Evolutionary conservation across 78 protist genomes (phyloP).

Genomic region (Bigelowiella natans): DNA sequence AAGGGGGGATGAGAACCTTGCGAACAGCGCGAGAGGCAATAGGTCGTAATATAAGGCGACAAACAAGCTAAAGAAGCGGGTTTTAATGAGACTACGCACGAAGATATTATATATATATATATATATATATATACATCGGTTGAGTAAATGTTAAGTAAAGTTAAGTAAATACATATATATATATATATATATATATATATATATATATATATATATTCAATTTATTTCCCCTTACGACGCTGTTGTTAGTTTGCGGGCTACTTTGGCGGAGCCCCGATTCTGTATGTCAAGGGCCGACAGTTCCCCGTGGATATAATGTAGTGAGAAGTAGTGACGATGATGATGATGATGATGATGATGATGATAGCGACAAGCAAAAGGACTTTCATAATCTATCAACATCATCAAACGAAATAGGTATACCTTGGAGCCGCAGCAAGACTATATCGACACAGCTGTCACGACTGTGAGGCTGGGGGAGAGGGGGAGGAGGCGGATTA

Average conservation of each 20-base stretch:
- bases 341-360: not conserved
- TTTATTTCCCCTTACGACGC: not conserved
- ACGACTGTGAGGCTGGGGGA: no score
- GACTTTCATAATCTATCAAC: not conserved
- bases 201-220: not conserved
- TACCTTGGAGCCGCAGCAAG: not conserved
- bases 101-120: not conserved
- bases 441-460: not conserved
- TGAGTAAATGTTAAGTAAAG: no score
- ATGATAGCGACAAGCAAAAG: not conserved
- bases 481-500: no score
- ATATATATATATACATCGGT: not conserved
- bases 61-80: no score
- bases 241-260: no score
- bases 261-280: not conserved
- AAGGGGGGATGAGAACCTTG: no score
- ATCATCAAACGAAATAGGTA: not conserved
- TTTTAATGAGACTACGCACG: no score
- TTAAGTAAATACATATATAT: not conserved
- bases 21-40: no score
- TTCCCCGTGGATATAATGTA: not conserved
- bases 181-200: not conserved
- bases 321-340: not conserved
- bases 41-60: no score
- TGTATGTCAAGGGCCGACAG: not conserved